Percentiles rank a stretch among this genome's conserved stretches.
phyloP scores from a whole-genome alignment of 768 basidiomycete genomes.

The Leccinum rimulosum region DNA sequence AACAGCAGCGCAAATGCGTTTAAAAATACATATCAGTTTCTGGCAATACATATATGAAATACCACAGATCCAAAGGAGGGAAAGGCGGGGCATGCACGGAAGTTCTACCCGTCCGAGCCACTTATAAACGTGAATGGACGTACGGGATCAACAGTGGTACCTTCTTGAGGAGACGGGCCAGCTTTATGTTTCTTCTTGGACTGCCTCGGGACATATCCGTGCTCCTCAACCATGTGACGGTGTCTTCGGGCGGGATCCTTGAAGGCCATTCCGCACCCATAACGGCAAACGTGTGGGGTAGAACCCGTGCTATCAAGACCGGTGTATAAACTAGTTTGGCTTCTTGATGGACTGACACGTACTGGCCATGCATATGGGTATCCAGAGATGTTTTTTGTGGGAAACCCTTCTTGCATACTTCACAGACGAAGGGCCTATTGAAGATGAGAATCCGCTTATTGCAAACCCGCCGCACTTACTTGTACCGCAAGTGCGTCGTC shows the following conservation, averaged over 20 bases:
- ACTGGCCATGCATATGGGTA: slow-evolving; percentile 58
- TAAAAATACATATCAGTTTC: slow-evolving; percentile 25
- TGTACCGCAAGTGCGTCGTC: slow-evolving; percentile 58
- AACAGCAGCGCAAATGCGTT: slow-evolving; percentile 8
- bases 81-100: neutral
- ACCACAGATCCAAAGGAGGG: slow-evolving; percentile 9
- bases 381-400: slow-evolving; percentile 58
- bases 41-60: slow-evolving; percentile 25
- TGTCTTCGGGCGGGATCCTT: slow-evolving; percentile 66
- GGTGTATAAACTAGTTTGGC: slow-evolving; percentile 11
- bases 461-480: slow-evolving; percentile 39
- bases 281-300: slow-evolving; percentile 52
- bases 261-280: slow-evolving; percentile 50
- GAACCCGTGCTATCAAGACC: slow-evolving; percentile 49
- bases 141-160: slow-evolving; percentile 23
- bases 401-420: slow-evolving; percentile 51
- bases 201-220: slow-evolving; percentile 49
- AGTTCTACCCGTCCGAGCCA: slow-evolving; percentile 26
- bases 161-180: slow-evolving; percentile 29
- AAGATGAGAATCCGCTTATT: slow-evolving; percentile 14
- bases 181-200: slow-evolving; percentile 44
- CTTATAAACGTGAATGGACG: slow-evolving; percentile 33
- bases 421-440: slow-evolving; percentile 50
- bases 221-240: slow-evolving; percentile 52
- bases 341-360: slow-evolving; percentile 19